Evolutionary conservation across 345 rosid species (phyloP).

Genomic region (Eucalyptus curtisii): DNA sequence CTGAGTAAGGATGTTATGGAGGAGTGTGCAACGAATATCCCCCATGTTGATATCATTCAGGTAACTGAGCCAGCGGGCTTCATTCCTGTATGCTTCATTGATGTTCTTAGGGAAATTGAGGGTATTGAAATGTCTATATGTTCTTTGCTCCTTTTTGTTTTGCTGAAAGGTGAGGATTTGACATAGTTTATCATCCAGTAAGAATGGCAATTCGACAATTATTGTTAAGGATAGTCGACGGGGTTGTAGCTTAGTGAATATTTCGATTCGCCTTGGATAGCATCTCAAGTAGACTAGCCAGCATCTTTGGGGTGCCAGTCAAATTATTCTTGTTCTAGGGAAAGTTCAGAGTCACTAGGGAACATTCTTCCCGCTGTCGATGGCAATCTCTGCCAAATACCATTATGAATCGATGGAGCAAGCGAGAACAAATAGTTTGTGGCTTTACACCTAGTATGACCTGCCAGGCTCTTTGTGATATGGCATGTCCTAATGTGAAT

Average conservation of each 20-base stretch:
- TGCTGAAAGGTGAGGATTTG: not conserved
- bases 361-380: not conserved
- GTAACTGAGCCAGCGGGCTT: not conserved
- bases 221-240: not conserved
- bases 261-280: not conserved
- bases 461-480: not conserved
- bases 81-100: not conserved
- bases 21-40: conserved; percentile 8
- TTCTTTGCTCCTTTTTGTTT: not conserved
- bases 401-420: not conserved
- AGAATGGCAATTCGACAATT: not conserved
- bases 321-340: not conserved
- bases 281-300: not conserved
- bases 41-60: conserved; percentile 14
- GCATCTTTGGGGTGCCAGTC: not conserved
- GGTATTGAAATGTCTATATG: not conserved
- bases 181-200: not conserved
- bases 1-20: conserved; percentile 26
- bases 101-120: too few species aligned
- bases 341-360: not conserved
- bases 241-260: not conserved
- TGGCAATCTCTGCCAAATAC: not conserved
- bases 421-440: not conserved
- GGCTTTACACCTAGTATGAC: not conserved
- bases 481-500: not conserved